Evolutionary conservation across 1,284 basidiomycete species (phyloP).

Genomic region (Trichosporon coremiiforme): DNA sequence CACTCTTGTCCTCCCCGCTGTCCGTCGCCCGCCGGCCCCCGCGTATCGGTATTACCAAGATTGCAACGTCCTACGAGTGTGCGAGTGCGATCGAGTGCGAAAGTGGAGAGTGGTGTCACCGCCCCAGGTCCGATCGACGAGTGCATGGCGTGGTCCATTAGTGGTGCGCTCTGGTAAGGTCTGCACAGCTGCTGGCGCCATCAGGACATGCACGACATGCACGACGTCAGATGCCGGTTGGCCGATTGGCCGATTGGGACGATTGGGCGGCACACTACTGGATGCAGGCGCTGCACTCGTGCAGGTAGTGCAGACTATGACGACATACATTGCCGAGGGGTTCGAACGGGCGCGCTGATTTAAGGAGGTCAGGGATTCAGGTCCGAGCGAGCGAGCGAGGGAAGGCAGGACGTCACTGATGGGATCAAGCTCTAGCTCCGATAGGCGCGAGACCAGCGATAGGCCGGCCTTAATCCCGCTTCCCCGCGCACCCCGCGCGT

Average conservation of each 20-base stretch:
- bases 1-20: neutral
- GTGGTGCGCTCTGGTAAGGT: too few species aligned
- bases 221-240: too few species aligned
- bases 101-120: too few species aligned
- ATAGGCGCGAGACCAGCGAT: neutral
- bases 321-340: slow-evolving; percentile 1
- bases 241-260: neutral
- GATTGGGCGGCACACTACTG: too few species aligned
- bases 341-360: neutral
- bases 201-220: too few species aligned
- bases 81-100: too few species aligned
- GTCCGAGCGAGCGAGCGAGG: neutral
- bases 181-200: neutral
- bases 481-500: slow-evolving; percentile 1
- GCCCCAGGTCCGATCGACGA: too few species aligned
- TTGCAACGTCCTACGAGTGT: too few species aligned
- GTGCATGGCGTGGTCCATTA: too few species aligned
- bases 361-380: neutral
- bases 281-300: too few species aligned
- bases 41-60: too few species aligned
- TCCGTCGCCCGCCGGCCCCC: too few species aligned
- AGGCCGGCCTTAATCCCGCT: neutral
- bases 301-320: neutral
- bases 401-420: neutral
- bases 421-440: neutral